Evolutionary conservation across 768 basidiomycete species (phyloP).

Genomic region (Xerocomellus intermedius): DNA sequence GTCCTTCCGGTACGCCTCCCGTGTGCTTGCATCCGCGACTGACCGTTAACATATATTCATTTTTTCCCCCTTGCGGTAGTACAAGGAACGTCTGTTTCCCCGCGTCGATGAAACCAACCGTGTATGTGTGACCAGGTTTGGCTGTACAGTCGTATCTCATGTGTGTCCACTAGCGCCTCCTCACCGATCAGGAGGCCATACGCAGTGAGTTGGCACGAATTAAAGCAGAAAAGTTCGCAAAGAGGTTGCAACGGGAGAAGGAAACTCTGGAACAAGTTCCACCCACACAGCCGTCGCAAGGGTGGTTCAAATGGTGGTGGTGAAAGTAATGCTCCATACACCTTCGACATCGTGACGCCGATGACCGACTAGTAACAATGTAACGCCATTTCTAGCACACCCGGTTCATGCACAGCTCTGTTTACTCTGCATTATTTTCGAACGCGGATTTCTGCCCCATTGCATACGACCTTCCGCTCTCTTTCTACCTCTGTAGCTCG

Average conservation of each 20-base stretch:
- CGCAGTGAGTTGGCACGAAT: constrained; percentile 71
- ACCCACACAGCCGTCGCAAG: constrained; percentile 20
- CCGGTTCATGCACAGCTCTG: not conserved
- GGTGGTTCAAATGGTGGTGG: constrained; percentile 30
- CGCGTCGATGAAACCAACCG: constrained; percentile 53
- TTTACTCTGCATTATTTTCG: constrained; percentile 10
- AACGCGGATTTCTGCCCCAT: constrained; percentile 26
- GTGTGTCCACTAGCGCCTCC: constrained; percentile 46
- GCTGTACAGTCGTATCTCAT: constrained; percentile 8
- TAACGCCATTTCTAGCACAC: constrained; percentile 18
- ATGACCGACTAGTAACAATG: not conserved
- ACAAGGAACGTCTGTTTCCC: constrained; percentile 71
- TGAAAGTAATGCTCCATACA: constrained; percentile 5
- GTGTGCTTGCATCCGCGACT: not conserved
- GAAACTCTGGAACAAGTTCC: constrained; percentile 27
- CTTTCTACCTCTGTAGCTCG: constrained; percentile 31
- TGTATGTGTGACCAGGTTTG: constrained; percentile 32
- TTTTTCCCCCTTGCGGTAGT: constrained; percentile 46
- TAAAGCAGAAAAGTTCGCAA: constrained; percentile 55
- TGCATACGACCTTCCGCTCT: constrained; percentile 31
- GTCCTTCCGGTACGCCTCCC: constrained; percentile 64
- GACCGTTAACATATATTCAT: not conserved
- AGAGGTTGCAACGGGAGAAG: constrained; percentile 43
- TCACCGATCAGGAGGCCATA: constrained; percentile 62
- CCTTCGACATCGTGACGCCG: not conserved